Percentiles rank a stretch among this genome's conserved stretches.
Conservation (phyloP, 208 protist species). For the Leptomonas pyrrhocoris region DNA sequence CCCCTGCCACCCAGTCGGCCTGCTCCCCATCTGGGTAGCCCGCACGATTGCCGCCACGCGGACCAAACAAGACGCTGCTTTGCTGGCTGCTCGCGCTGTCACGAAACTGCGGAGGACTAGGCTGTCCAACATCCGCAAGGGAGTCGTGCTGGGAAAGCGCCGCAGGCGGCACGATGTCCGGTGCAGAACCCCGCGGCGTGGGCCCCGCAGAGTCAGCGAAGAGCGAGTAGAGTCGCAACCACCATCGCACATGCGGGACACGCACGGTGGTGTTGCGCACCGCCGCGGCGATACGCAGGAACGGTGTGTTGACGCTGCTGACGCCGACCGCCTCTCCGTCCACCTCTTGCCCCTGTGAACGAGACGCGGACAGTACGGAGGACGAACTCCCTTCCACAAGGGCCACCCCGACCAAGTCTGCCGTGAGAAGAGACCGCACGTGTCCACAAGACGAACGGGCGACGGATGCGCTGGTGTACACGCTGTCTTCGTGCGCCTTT, state of each 20-base stretch:
- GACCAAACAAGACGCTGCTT: background rate
- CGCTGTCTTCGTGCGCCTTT: background rate
- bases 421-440: conserved; percentile 14
- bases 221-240: conserved; percentile 17
- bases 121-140: background rate
- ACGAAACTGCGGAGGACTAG: background rate
- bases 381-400: background rate
- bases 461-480: background rate
- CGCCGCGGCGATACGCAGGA: conserved; percentile 8
- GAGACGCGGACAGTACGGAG: background rate
- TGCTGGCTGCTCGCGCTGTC: conserved; percentile 1
- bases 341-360: background rate
- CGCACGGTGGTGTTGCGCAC: conserved; percentile 13
- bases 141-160: conserved; percentile 1
- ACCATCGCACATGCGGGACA: conserved; percentile 33
- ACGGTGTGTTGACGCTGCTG: background rate
- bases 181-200: background rate
- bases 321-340: background rate
- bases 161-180: background rate
- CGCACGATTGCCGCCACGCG: background rate
- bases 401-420: conserved; percentile 8
- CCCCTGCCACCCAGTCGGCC: background rate
- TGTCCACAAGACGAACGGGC: background rate
- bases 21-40: background rate
- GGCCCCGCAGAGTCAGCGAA: conserved; percentile 1